Evolutionary conservation across 441 rosid genomes (phyloP), one percentile per base, ranked within the genome.

Genomic region (Corymbia calophylla): DNA sequence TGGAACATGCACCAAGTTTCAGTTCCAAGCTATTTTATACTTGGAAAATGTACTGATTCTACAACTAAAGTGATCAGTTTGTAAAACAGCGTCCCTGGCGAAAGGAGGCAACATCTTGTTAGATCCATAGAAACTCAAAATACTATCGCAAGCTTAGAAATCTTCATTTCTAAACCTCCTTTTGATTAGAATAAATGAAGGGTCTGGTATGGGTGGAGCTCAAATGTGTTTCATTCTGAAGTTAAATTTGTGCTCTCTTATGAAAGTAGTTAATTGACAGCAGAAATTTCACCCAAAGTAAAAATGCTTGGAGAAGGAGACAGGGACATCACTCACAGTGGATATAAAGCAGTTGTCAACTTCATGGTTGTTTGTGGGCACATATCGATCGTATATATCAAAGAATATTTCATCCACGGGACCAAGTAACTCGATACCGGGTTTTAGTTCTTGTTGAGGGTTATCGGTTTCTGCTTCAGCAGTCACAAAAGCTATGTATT

Each of bases 401-500:
- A 89, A 95, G 91, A 95, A 94, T 53, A 95, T 94, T 91, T 95
- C 95, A 87, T 95, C 97, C 66, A 92, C 87, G 35, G 95, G 92
- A 85, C 97, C 96, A 82, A 95, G 95, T 51, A 96, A 91, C 54
- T 94, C 95, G 6, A 94, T 92, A 29, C 97, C 97, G n/a, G 97
- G 95, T 90, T 95, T 95, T 90, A 96, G 91, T 87, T 95, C 97
- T 53, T 87, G 91, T 89, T 95, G 94, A 60, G 96, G 97, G 70
- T 94, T 91, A 60, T 94, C 94, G 7, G 95, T 96, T 91, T 95
- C 97, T 56, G 97, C 97, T 91, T 94, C 97, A 89, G 97, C 90
- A 48, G 97, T 91, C 86, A 96, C 96, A 88, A 96, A 95, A 29
- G 97, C 97, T 56, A 96, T 94, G 94, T 90, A 96, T 91, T 94